phyloP scores from a whole-genome alignment of 495 filamentous ascomycete species.

The Oleoguttula mirabilis region DNA sequence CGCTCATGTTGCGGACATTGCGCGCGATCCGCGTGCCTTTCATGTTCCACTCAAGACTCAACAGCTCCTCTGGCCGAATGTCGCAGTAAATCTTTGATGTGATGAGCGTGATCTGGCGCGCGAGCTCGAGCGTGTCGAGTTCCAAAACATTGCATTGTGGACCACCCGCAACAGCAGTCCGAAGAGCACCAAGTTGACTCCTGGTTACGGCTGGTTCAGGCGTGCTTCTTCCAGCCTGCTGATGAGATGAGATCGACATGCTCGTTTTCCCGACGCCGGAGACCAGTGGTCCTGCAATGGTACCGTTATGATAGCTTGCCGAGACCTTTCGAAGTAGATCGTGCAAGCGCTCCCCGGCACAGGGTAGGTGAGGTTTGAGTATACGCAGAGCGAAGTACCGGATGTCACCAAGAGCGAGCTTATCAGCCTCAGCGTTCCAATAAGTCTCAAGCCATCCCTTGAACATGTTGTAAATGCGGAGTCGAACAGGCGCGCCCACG shows the following conservation, averaged over 20 bases:
- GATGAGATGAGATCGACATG: slow-evolving; percentile 55
- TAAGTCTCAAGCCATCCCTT: slow-evolving; percentile 96
- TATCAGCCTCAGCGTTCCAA: slow-evolving; percentile 76
- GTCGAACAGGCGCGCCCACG: slow-evolving; percentile 64
- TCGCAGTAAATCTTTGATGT: slow-evolving; percentile 88
- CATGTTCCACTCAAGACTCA: slow-evolving; percentile 88
- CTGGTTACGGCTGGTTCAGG: slow-evolving; percentile 60
- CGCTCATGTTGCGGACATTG: slow-evolving; percentile 93
- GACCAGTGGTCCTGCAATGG: slow-evolving; percentile 72
- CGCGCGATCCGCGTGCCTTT: slow-evolving; percentile 62
- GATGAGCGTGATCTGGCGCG: slow-evolving; percentile 86
- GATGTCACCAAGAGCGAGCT: slow-evolving; percentile 61
- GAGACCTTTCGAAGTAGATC: slow-evolving; percentile 78
- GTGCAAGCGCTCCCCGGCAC: slow-evolving; percentile 63
- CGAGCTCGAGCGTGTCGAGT: slow-evolving; percentile 85
- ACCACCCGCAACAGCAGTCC: slow-evolving; percentile 61
- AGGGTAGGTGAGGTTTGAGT: slow-evolving; percentile 54
- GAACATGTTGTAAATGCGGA: slow-evolving; percentile 91
- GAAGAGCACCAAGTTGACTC: slow-evolving; percentile 61
- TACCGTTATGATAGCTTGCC: slow-evolving; percentile 45
- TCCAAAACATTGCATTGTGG: slow-evolving; percentile 66
- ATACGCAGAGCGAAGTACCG: slow-evolving; percentile 63
- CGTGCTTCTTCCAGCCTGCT: slow-evolving; percentile 52
- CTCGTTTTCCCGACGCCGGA: slow-evolving; percentile 83
- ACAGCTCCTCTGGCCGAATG: slow-evolving; percentile 86